Percentiles rank a stretch among this genome's conserved stretches.
phyloP scores from a whole-genome alignment of 2,329 filamentous ascomycete species.

The Colletotrichum graminicola region DNA sequence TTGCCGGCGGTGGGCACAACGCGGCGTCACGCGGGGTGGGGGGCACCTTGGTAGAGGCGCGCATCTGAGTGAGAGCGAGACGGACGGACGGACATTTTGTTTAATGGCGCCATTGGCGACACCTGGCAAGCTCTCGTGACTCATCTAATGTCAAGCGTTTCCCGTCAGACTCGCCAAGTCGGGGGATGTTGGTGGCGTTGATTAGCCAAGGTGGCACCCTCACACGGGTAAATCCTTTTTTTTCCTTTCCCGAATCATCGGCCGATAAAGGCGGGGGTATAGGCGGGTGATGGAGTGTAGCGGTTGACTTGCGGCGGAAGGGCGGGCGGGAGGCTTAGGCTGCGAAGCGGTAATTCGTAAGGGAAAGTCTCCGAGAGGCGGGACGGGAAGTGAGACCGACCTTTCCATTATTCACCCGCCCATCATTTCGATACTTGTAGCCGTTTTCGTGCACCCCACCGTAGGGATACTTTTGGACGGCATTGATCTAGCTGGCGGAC shows the following conservation, averaged over 20 bases:
- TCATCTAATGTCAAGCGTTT: conserved; percentile 2
- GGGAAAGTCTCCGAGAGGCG: conserved; percentile 27
- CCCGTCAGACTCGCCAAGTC: conserved; percentile 4
- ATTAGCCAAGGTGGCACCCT: neutral
- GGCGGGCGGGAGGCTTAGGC: conserved; percentile 24
- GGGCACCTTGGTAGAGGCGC: neutral
- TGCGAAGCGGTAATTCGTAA: neutral
- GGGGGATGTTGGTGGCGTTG: neutral
- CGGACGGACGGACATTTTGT: conserved; percentile 35
- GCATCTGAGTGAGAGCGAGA: conserved; percentile 26
- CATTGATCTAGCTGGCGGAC: neutral
- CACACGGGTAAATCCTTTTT: neutral
- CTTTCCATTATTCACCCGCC: neutral
- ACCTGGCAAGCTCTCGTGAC: conserved; percentile 24
- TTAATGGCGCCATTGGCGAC: conserved; percentile 6
- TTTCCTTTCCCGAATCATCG: conserved; percentile 17
- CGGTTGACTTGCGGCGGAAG: conserved; percentile 30
- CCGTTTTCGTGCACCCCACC: neutral
- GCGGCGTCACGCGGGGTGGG: conserved; percentile 29
- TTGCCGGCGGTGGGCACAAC: conserved; percentile 4
- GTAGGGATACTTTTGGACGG: neutral
- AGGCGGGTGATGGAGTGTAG: conserved; percentile 7
- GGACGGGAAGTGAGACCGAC: neutral
- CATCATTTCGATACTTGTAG: neutral
- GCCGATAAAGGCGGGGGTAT: conserved; percentile 14